Evolutionary conservation across 164 flowering plant genomes (phyloP).

Genomic region (Euptelea pleiosperma): DNA sequence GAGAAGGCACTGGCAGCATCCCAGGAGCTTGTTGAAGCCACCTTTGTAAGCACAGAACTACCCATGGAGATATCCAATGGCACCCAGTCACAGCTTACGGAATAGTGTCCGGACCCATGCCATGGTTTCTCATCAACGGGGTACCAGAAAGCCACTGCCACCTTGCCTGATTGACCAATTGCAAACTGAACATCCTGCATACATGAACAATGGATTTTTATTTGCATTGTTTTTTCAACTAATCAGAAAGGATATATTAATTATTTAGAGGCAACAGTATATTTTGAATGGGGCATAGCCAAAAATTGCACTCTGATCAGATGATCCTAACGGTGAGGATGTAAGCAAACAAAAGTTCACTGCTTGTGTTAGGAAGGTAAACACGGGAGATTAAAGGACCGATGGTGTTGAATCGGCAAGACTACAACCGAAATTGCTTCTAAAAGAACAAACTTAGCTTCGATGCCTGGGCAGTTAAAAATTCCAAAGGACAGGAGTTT

Average conservation of each 20-base stretch:
- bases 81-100: conserved; percentile 82
- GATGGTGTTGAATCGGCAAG: too few relatives aligned
- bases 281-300: too few relatives aligned
- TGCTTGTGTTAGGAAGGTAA: too few relatives aligned
- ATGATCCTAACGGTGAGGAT: too few relatives aligned
- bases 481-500: neutral
- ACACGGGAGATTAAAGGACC: too few relatives aligned
- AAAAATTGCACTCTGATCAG: too few relatives aligned
- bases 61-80: conserved; percentile 53
- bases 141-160: conserved; percentile 93
- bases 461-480: neutral
- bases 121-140: conserved; percentile 79
- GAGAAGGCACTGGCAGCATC: conserved; percentile 61
- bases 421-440: too few relatives aligned
- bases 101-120: conserved; percentile 88
- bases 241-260: neutral
- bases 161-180: conserved; percentile 63
- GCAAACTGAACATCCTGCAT: conserved; percentile 89
- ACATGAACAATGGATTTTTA: neutral
- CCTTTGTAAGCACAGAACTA: conserved; percentile 15
- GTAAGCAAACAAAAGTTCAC: too few relatives aligned
- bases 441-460: too few relatives aligned
- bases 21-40: conserved; percentile 37
- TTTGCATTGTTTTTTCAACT: neutral
- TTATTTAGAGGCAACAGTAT: neutral